Base-by-base conservation (phyloP, 495 filamentous ascomycete species). In the Aspergillus asperescens region DNA sequence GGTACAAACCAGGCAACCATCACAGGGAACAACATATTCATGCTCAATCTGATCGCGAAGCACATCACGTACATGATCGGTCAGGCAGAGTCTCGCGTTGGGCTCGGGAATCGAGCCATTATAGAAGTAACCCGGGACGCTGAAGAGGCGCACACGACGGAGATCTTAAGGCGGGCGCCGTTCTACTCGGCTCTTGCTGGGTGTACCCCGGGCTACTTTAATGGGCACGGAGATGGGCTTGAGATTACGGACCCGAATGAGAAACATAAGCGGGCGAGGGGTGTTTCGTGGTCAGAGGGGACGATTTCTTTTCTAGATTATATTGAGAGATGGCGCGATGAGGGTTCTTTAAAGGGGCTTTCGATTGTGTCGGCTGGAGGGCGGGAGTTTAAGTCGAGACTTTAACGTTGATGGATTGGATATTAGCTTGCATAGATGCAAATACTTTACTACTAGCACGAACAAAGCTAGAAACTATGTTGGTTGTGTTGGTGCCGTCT, bases 11-110 rank as follows among this genome's bases (percentile, higher is more conserved):
- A 44, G 39, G 38, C 49, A 4, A 42, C 38, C 0, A 22, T 52
- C 4, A 43, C 38, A 15, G 38, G 25, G 27, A 59, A 77, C 55
- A 44, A 77, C 28, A 65, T 76, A 8, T 42, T 43, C 40, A 43
- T 29, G 16, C 27, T 43, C 12, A 29, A 31, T 9, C n/a, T 43
- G 3, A 42, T 34, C 6, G 49, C 25, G 15, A 28, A 44, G 16
- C 49, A 52, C 27, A 44, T 52, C 18, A 20, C 39, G 10, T 7
- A 19, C 10, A 7, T 7, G 16, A 20, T 22, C 15, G 1, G 2
- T 18, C 7, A 23, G 22, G 10, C 15, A 13, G 40, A 34, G 28
- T 2, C 7, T 24, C 41, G 41, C 5, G 41, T 44, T 28, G 23
- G 41, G n/a, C 23, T 7, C 4, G 15, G 24, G n/a, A 28, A 29